phyloP scores from a whole-genome alignment of 129 eudicot genomes.

The Smallanthus sonchifolius region DNA sequence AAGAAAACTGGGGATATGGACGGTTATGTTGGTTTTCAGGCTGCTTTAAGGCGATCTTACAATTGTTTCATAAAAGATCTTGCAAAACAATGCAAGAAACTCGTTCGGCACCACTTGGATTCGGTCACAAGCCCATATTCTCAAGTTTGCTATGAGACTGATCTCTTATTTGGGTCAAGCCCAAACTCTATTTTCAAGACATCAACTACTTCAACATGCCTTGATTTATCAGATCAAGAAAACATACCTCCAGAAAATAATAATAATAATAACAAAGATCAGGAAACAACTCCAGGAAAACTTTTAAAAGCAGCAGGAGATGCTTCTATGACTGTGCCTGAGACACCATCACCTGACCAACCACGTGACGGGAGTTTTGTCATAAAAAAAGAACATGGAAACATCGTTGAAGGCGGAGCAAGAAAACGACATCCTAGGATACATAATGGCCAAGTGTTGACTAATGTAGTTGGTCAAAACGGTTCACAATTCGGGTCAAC shows the following conservation, averaged over 20 bases:
- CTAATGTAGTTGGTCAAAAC: slow-evolving; percentile 38
- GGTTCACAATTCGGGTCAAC: slow-evolving; percentile 65
- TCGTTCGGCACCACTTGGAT: slow-evolving; percentile 91
- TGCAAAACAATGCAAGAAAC: slow-evolving; percentile 76
- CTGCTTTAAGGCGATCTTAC: slow-evolving; percentile 90
- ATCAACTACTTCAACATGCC: slow-evolving; percentile 42
- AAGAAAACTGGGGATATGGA: slow-evolving; percentile 78
- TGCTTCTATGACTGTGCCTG: slow-evolving; percentile 66
- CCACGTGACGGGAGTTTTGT: slow-evolving; percentile 48
- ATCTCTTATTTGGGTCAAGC: slow-evolving; percentile 30
- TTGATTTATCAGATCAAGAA: slow-evolving; percentile 82
- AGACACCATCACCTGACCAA: slow-evolving; percentile 86
- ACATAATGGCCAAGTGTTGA: slow-evolving; percentile 36
- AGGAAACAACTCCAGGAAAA: slow-evolving; percentile 69
- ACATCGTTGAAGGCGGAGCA: slow-evolving; percentile 68
- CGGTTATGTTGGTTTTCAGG: slow-evolving; percentile 89
- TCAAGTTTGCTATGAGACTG: slow-evolving; percentile 71
- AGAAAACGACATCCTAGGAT: slow-evolving; percentile 69
- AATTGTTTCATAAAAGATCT: slow-evolving; percentile 61
- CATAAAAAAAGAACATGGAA: slow-evolving; percentile 70
- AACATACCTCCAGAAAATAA: slow-evolving; percentile 59
- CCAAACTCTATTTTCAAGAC: slow-evolving; percentile 33
- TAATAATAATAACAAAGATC: slow-evolving; percentile 8
- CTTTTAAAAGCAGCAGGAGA: slow-evolving; percentile 46
- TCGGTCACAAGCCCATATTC: slow-evolving; percentile 95